These are phyloP conservation scores for Knufia petricola DNA, from an alignment of 2,329 filamentous ascomycete species.

Conservation along the genomic window DNA sequence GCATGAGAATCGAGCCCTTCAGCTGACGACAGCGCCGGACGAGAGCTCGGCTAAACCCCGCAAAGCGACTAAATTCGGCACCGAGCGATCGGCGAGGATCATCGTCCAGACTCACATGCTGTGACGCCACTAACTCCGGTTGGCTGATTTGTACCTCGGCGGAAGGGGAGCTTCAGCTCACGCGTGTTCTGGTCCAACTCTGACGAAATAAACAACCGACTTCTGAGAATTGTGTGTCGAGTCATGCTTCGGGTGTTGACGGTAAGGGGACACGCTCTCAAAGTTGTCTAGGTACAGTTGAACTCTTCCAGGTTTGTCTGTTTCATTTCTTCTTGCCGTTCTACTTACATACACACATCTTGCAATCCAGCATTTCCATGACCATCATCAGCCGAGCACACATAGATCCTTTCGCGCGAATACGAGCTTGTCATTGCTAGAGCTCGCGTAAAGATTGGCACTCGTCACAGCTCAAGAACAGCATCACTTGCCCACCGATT, in stretches of 20 bases:
- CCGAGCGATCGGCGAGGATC: neutral
- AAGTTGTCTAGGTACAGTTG: neutral
- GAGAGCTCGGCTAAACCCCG: neutral
- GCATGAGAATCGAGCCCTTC: too few species aligned
- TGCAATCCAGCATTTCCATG: too few species aligned
- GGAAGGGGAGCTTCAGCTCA: slow-evolving; percentile 3
- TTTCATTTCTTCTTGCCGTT: neutral
- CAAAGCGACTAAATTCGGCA: neutral
- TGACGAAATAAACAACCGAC: neutral
- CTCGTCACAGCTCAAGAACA: too few species aligned
- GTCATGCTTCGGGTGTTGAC: neutral
- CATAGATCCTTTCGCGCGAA: too few species aligned
- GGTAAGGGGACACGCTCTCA: neutral
- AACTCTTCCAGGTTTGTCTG: neutral
- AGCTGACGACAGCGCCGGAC: too few species aligned
- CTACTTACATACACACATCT: too few species aligned
- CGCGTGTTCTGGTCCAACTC: neutral
- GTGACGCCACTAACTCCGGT: neutral
- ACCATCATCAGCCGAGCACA: too few species aligned
- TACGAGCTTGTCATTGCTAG: too few species aligned
- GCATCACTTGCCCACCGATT: too few species aligned
- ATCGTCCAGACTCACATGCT: neutral
- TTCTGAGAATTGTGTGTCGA: neutral
- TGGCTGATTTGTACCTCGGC: too few species aligned
- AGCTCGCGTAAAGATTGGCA: too few species aligned